Conservation (phyloP, 2,329 filamentous ascomycete species). For the Aspergillus quadrilineatus region DNA sequence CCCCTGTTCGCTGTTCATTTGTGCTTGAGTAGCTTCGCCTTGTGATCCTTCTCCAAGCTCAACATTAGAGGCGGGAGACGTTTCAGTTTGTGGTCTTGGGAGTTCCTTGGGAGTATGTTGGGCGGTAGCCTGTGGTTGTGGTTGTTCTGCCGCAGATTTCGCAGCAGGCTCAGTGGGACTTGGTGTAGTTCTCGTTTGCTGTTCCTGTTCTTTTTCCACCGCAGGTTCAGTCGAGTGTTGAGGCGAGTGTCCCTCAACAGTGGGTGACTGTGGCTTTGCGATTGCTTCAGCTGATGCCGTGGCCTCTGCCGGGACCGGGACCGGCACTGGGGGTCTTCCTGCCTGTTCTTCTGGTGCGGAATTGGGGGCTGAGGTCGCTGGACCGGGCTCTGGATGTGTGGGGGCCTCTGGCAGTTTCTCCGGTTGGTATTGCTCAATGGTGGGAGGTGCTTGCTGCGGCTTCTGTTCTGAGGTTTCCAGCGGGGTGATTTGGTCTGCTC, state of each 20-base stretch:
- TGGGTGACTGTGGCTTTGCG: neutral
- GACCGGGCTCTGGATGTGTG: neutral
- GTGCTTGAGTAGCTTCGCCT: neutral
- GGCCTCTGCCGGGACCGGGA: neutral
- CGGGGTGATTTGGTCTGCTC: neutral
- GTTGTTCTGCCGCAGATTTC: neutral
- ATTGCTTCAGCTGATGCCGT: neutral
- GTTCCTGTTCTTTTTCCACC: neutral
- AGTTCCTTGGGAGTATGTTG: neutral
- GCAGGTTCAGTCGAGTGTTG: neutral
- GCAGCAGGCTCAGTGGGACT: neutral
- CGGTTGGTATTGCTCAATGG: neutral
- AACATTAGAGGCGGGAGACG: neutral
- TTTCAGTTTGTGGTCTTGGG: neutral
- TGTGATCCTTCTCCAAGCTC: neutral
- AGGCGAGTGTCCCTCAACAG: neutral
- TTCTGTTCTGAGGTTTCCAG: neutral
- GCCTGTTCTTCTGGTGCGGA: neutral
- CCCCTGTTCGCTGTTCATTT: neutral
- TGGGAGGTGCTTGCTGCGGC: neutral
- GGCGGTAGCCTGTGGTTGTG: neutral
- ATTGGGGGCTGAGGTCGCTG: neutral
- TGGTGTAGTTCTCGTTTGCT: neutral
- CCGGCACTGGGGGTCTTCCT: neutral
- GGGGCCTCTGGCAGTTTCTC: conserved; percentile 3